Evolutionary conservation across 164 flowering plant genomes (phyloP).

Genomic region (Vitis amurensis): DNA sequence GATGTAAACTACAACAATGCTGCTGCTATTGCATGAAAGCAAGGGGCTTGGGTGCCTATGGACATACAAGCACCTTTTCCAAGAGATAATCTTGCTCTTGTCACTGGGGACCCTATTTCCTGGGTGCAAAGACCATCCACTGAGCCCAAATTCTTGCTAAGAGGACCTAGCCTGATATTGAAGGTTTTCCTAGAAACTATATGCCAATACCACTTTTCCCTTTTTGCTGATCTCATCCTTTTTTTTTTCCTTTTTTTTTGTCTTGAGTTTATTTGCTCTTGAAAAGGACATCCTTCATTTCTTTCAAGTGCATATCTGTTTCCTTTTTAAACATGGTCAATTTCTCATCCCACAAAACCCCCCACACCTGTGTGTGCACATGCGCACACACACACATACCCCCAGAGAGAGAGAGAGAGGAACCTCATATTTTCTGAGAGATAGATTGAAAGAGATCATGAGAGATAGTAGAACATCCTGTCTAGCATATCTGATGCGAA

Average conservation of each 20-base stretch:
- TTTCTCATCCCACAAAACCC: too few relatives aligned
- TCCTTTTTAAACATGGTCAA: too few relatives aligned
- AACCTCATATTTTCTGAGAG: conserved; percentile 67
- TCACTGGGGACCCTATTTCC: background rate
- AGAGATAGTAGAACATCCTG: conserved; percentile 88
- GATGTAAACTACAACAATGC: background rate
- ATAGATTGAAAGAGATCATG: conserved; percentile 82
- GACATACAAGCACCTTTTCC: background rate
- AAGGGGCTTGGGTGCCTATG: background rate
- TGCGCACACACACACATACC: too few relatives aligned
- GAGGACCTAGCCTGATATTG: background rate
- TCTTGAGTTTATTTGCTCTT: background rate
- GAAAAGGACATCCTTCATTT: background rate
- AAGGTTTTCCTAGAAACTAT: background rate
- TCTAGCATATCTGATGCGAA: conserved; percentile 90
- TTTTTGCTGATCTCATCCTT: background rate
- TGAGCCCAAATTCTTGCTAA: background rate
- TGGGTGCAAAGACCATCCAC: background rate
- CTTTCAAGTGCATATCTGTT: background rate
- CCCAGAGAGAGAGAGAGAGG: background rate
- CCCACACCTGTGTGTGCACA: too few relatives aligned
- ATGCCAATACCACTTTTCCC: background rate
- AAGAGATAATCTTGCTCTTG: background rate
- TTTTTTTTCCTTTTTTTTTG: background rate
- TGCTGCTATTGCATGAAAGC: background rate